Conservation (phyloP, 768 basidiomycete species). For the Hygrocybe punicea region DNA sequence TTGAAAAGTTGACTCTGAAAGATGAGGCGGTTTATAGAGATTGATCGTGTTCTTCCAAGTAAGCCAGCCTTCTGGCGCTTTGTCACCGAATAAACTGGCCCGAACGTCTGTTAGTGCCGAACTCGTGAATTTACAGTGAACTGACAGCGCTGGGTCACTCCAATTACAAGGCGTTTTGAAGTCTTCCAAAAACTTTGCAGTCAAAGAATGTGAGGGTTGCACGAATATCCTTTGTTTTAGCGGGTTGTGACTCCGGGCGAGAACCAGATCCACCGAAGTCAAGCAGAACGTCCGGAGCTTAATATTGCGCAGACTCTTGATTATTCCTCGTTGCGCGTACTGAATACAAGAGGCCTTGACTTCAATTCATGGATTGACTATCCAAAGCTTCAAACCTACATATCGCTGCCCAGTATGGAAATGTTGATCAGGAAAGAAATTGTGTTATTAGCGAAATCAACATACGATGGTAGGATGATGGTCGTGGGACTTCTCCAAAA, state of each 20-base stretch:
- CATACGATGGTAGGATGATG: slow-evolving; percentile 66
- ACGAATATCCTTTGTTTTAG: slow-evolving; percentile 52
- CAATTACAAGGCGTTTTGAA: slow-evolving; percentile 50
- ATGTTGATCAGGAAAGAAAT: slow-evolving; percentile 7
- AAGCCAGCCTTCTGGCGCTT: slow-evolving; percentile 63
- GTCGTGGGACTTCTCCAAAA: slow-evolving; percentile 58
- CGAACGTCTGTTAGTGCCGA: slow-evolving; percentile 6
- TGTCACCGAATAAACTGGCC: slow-evolving; percentile 53
- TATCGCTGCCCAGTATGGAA: slow-evolving; percentile 47
- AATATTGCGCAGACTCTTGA: slow-evolving; percentile 73
- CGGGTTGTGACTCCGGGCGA: slow-evolving; percentile 65
- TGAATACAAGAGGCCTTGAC: slow-evolving; percentile 23
- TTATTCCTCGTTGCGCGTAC: slow-evolving; percentile 72
- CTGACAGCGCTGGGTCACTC: slow-evolving; percentile 45
- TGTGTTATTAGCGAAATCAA: slow-evolving; percentile 8
- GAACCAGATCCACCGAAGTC: slow-evolving; percentile 53
- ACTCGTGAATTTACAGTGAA: slow-evolving; percentile 10
- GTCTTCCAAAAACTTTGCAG: slow-evolving; percentile 50
- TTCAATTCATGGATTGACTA: neutral
- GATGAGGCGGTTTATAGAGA: slow-evolving; percentile 48
- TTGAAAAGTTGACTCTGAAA: slow-evolving; percentile 47
- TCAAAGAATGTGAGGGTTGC: slow-evolving; percentile 49
- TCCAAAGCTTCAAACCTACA: slow-evolving; percentile 35
- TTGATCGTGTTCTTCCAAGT: slow-evolving; percentile 50
- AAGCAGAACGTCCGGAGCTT: slow-evolving; percentile 74